Base-by-base conservation (phyloP, 495 filamentous ascomycete genomes). In the Thozetella sp. region DNA sequence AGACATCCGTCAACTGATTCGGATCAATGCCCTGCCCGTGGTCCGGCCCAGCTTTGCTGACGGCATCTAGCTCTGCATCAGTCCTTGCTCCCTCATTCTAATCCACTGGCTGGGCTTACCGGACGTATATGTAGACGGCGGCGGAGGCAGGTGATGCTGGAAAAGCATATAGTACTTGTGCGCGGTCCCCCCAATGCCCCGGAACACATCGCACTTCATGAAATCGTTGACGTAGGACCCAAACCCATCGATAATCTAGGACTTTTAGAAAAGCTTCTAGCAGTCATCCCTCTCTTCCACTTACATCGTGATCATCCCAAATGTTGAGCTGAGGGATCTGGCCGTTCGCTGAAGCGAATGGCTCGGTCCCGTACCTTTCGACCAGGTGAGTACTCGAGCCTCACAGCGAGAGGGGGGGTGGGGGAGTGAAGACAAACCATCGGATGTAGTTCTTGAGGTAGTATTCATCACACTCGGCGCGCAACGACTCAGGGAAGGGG, bases 151-250 rank as follows among this genome's bases (percentile, higher is more conserved):
- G 62, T 98, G 94, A 59, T 97, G 94, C 77, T 97, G 94, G 76
- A 98, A 97, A 20, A 98, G 82, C 72, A 93, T 86, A 68, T 97
- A 97, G 74, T 97, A 96, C 69, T 93, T 96, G 75, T 89, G 89
- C 2, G 92, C 89, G 19, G 89, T 84, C 22, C 91, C 91, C 11
- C 93, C 93, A 61, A 98, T 94, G 53, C 94, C 93, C 56, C 89
- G 85, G 78, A 98, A 97, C 30, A 97, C 71, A 51, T 90, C 80
- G 66, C 92, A 97, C 68, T 82, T 86, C 94, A 98, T 97, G 74
- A 97, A 97, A 26, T 91, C 87, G 64, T 97, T 90, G 2, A 91
- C 91, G 71, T 98, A 97, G 1, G 90, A 93, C 2, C 94, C 94
- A 63, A 96, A 97, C 3, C 93, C 93, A 65, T 97, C 93, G 63